A percentile compares a stretch with the other conserved stretches of the same genome.
These are phyloP conservation scores for Dioscorea cayenensis DNA, from an alignment of 116 monocot genomes.

Conservation along the genomic window DNA sequence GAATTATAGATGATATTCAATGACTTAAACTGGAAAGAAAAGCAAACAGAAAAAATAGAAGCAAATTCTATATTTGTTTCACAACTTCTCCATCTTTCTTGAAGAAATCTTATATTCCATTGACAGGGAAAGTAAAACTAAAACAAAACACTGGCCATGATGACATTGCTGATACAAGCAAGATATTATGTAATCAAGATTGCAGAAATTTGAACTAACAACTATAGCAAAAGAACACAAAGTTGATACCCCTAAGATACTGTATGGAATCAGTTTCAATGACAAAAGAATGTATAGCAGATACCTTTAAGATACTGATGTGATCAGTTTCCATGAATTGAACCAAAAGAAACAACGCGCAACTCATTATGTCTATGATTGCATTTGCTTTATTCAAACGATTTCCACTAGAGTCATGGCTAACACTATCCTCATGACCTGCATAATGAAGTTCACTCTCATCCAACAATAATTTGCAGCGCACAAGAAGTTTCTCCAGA, in stretches of 20 bases:
- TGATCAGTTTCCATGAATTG: conserved; percentile 88
- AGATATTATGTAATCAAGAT: background rate
- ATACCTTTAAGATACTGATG: conserved; percentile 96
- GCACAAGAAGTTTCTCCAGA: conserved; percentile 91
- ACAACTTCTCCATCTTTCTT: too few relatives aligned
- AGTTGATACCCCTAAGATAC: conserved; percentile 74
- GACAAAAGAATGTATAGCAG: background rate
- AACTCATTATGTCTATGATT: conserved; percentile 82
- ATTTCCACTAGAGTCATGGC: conserved; percentile 16
- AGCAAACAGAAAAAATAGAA: too few relatives aligned
- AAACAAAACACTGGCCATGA: too few relatives aligned
- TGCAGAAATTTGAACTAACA: too few relatives aligned
- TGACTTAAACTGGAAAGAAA: too few relatives aligned
- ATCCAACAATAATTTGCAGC: conserved; percentile 85
- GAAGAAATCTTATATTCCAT: too few relatives aligned
- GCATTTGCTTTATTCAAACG: conserved; percentile 72
- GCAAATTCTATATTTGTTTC: too few relatives aligned
- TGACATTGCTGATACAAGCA: too few relatives aligned
- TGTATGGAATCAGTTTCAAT: conserved; percentile 7
- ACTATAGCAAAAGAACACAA: too few relatives aligned
- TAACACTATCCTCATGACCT: conserved; percentile 17
- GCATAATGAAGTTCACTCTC: conserved; percentile 46
- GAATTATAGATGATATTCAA: too few relatives aligned
- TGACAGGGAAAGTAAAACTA: too few relatives aligned
- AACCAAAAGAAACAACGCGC: conserved; percentile 61